These are phyloP conservation scores for Uronychia binucleata DNA, from an alignment of 73 alveolate genomes.

Conservation along the genomic window DNA sequence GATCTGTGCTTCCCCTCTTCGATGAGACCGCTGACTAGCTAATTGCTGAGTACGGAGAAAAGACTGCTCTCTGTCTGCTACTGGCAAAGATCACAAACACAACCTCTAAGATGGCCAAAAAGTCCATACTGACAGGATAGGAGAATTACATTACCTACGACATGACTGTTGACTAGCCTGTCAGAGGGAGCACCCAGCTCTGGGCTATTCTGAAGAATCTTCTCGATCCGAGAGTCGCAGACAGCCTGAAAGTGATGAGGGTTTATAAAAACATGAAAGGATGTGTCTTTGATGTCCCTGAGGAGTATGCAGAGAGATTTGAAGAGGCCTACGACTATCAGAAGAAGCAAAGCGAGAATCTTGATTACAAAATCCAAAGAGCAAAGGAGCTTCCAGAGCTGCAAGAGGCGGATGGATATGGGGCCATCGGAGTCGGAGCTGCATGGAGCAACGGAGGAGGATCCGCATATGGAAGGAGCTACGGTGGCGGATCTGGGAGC, in stretches of 20 bases:
- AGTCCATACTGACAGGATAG: constrained; percentile 52
- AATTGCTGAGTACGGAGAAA: constrained; percentile 72
- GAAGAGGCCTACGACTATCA: constrained; percentile 34
- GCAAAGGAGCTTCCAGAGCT: constrained; percentile 59
- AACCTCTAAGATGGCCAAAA: constrained; percentile 16
- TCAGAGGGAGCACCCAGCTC: constrained; percentile 15
- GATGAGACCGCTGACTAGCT: constrained; percentile 83
- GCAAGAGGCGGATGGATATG: constrained; percentile 12
- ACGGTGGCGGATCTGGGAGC: constrained; percentile 22
- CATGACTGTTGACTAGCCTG: constrained; percentile 5
- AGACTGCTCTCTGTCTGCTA: constrained; percentile 78
- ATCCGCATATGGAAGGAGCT: constrained; percentile 12
- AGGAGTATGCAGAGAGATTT: constrained; percentile 12
- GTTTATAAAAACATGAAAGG: constrained; percentile 36
- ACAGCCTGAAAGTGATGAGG: constrained; percentile 29
- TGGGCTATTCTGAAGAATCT: constrained; percentile 31
- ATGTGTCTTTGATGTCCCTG: constrained; percentile 56
- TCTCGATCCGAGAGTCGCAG: constrained; percentile 8
- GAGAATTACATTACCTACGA: constrained; percentile 47
- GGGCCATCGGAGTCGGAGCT: background rate
- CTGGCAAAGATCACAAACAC: constrained; percentile 78
- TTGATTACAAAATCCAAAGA: constrained; percentile 26
- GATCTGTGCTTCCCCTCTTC: constrained; percentile 79
- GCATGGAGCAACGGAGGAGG: constrained; percentile 9
- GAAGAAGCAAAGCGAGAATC: constrained; percentile 3